Base-by-base conservation (phyloP, 192 early-diverging fungal genomes). In the Chytriomyces confervae region DNA sequence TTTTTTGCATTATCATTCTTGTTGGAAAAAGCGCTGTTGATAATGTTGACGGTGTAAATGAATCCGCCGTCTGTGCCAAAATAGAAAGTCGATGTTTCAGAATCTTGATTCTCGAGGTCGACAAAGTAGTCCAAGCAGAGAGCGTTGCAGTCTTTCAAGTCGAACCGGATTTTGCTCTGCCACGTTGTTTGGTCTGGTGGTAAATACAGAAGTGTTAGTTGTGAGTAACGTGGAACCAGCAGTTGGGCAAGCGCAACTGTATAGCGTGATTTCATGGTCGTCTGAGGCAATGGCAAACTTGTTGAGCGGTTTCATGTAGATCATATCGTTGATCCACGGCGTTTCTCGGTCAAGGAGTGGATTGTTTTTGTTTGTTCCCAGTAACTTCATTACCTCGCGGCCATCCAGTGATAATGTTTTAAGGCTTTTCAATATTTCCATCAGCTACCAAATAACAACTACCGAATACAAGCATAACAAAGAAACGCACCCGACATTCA, bases 191-290 rank as follows among this genome's bases (percentile, higher is more conserved):
- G 45, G 45, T 88, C 86, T 84, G 62, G 36, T 4, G 36, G n/a
- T 27, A 5, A 75, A 43, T 20, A 80, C 36, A 1, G 2, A 13
- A 66, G 65, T 18, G 65, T 16, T n/a, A n/a, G 11, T 13, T 18
- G 53, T 24, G 53, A 27, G 9, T 73, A 36, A 11, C 20, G 11
- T 4, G 49, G 49, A 70, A 70, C 11, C 11, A 44, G 13, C 10
- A 3, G 45, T 70, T 70, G 49, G 36, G 27, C 20, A 3, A 43
- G 4, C 72, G 9, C 23, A 71, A 86, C 84, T 82, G 77, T 89
- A 87, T 51, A 86, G 71, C 23, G 86, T 85, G 63, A 87, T 84
- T 47, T 83, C 79, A 60, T 89, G 88, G 53, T 87, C 81, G 68
- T 89, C 88, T 44, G 84, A 77, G 20, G 86, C 81, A 36, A 86